Percentiles rank a stretch among this genome's conserved stretches.
phyloP scores from a whole-genome alignment of 2,329 filamentous ascomycete species.

The Fusarium tupiense region DNA sequence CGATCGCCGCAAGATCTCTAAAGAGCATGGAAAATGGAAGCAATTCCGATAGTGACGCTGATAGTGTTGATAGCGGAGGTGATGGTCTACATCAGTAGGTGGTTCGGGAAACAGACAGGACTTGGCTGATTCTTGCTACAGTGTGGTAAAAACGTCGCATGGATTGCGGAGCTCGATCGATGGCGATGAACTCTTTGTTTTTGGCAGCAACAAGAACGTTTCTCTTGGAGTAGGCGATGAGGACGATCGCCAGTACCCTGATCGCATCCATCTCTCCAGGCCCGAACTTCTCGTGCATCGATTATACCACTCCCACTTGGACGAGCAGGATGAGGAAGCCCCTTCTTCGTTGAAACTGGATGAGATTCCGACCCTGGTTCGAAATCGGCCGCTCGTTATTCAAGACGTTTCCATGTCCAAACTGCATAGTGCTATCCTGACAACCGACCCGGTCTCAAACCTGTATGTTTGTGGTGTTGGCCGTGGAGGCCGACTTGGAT shows the following conservation, averaged over 20 bases:
- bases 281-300: constrained; percentile 79
- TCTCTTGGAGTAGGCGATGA: constrained; percentile 94
- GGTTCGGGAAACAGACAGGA: not conserved
- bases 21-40: constrained; percentile 59
- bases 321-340: constrained; percentile 52
- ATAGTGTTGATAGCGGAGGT: constrained; percentile 61
- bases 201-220: constrained; percentile 96
- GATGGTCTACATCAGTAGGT: constrained; percentile 46
- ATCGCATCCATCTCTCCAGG: constrained; percentile 79
- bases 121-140: constrained; percentile 32
- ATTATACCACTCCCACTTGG: constrained; percentile 76
- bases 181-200: constrained; percentile 90
- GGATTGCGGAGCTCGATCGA: constrained; percentile 31
- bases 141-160: constrained; percentile 30
- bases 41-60: constrained; percentile 62
- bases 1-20: constrained; percentile 81
- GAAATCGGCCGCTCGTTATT: constrained; percentile 76
- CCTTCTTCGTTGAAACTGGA: constrained; percentile 45
- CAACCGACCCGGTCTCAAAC: constrained; percentile 87
- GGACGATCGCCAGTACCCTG: constrained; percentile 92
- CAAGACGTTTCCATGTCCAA: constrained; percentile 91
- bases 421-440: constrained; percentile 88
- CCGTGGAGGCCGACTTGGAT: constrained; percentile 86
- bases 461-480: constrained; percentile 94
- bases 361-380: constrained; percentile 77